phyloP scores from a whole-genome alignment of 2,329 filamentous ascomycete genomes.

The Penicillium sp. region DNA sequence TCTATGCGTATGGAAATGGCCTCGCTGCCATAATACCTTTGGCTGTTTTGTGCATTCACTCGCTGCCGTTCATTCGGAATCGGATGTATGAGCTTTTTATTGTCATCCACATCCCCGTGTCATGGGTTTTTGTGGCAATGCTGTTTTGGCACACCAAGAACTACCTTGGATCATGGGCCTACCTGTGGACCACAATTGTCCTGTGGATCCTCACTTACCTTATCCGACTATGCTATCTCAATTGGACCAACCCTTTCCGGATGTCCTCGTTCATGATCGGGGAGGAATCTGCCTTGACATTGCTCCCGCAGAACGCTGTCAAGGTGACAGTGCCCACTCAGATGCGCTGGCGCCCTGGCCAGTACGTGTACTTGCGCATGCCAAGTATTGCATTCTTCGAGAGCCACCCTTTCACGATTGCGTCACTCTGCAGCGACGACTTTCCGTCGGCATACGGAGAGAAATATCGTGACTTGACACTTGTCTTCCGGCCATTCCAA shows the following conservation, averaged over 20 bases:
- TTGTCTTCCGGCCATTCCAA: slow-evolving; percentile 87
- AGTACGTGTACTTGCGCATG: slow-evolving; percentile 93
- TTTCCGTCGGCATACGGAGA: slow-evolving; percentile 91
- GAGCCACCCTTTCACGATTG: slow-evolving; percentile 93
- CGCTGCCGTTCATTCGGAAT: slow-evolving; percentile 72
- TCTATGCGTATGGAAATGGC: slow-evolving; percentile 78
- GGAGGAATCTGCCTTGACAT: slow-evolving; percentile 83
- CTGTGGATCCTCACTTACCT: slow-evolving; percentile 76
- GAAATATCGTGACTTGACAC: slow-evolving; percentile 78
- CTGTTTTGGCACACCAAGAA: slow-evolving; percentile 97
- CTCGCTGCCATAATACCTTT: slow-evolving; percentile 75
- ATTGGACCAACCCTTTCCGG: slow-evolving; percentile 80
- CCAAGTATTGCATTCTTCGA: slow-evolving; percentile 86
- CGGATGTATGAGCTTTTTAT: slow-evolving; percentile 84
- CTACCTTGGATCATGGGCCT: slow-evolving; percentile 84
- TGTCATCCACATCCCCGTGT: slow-evolving; percentile 74
- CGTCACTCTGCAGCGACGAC: slow-evolving; percentile 87
- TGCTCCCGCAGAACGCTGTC: slow-evolving; percentile 90
- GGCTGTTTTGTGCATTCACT: slow-evolving; percentile 78
- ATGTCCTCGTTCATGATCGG: slow-evolving; percentile 75
- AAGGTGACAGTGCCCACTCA: slow-evolving; percentile 93
- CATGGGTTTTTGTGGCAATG: slow-evolving; percentile 74
- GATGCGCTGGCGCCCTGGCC: slow-evolving; percentile 87
- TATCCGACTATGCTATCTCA: slow-evolving; percentile 76
- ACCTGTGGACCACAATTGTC: slow-evolving; percentile 74